Percentiles rank a stretch among this genome's conserved stretches.
phyloP scores from a whole-genome alignment of 2,329 filamentous ascomycete genomes.

The Bipolaris victoriae region DNA sequence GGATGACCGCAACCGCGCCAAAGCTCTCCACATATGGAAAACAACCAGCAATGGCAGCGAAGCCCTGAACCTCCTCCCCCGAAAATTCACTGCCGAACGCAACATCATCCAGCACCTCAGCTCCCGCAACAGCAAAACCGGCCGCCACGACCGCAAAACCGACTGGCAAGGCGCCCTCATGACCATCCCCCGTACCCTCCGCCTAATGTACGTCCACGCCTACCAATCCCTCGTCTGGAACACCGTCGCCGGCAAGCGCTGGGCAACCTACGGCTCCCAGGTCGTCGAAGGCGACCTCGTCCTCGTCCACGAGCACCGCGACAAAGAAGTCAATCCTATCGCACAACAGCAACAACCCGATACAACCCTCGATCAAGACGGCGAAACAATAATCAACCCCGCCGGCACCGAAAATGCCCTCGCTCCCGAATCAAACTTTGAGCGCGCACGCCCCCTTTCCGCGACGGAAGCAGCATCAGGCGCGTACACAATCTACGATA shows the following conservation, averaged over 20 bases:
- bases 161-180: conserved; percentile 85
- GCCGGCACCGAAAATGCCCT: conserved; percentile 62
- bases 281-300: conserved; percentile 89
- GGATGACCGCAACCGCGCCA: conserved; percentile 80
- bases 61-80: conserved; percentile 73
- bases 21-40: conserved; percentile 77
- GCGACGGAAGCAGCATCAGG: conserved; percentile 79
- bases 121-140: conserved; percentile 51
- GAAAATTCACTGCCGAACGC: conserved; percentile 80
- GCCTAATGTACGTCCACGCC: conserved; percentile 95
- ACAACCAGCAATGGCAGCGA: conserved; percentile 63
- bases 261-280: conserved; percentile 72
- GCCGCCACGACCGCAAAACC: conserved; percentile 57
- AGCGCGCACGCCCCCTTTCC: conserved; percentile 74
- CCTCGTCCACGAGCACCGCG: conserved; percentile 65
- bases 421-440: conserved; percentile 63
- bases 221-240: conserved; percentile 98
- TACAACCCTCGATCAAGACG: conserved; percentile 60
- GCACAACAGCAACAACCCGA: conserved; percentile 18
- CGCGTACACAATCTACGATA: conserved; percentile 79
- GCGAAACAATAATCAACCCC: conserved; percentile 70
- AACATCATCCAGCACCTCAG: conserved; percentile 79
- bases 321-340: conserved; percentile 47
- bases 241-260: conserved; percentile 78
- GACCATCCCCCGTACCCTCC: conserved; percentile 78